Conservation (phyloP, 1,284 basidiomycete species). For the Malassezia cuniculi region DNA sequence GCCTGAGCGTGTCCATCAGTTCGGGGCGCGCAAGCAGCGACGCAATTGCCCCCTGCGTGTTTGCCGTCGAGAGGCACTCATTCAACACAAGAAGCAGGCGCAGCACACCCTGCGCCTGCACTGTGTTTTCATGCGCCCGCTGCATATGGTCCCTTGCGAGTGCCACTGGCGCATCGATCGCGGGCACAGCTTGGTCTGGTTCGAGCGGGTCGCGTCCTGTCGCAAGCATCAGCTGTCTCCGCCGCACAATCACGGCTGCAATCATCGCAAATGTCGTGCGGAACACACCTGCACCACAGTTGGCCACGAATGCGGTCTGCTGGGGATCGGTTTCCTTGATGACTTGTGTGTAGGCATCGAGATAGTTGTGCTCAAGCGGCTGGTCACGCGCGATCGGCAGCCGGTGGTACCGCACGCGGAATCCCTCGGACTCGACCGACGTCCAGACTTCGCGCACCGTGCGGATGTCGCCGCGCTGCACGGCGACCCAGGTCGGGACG, state of each 20-base stretch:
- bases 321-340: constrained; percentile 70
- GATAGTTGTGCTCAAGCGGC: constrained; percentile 46
- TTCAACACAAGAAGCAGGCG: constrained; percentile 73
- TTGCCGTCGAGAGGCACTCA: constrained; percentile 51
- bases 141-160: constrained; percentile 2
- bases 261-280: constrained; percentile 96
- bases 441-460: constrained; percentile 70
- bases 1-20: constrained; percentile 32
- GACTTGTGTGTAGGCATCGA: constrained; percentile 78
- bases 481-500: constrained; percentile 84
- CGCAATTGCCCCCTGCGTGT: constrained; percentile 30
- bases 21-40: constrained; percentile 33
- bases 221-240: constrained; percentile 67
- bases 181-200: constrained; percentile 4
- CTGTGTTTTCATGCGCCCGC: constrained; percentile 34
- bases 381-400: constrained; percentile 66
- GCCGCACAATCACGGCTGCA: constrained; percentile 72
- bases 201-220: constrained; percentile 65
- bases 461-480: constrained; percentile 69
- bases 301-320: constrained; percentile 75
- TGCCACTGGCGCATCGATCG: not conserved
- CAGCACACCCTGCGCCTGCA: constrained; percentile 66
- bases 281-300: constrained; percentile 92
- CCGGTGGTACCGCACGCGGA: constrained; percentile 59
- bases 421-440: constrained; percentile 62